Evolutionary conservation across 139 green algal species (phyloP), one percentile per base, ranked within the genome.

Genomic region (Chlamydomonas asymmetrica): DNA sequence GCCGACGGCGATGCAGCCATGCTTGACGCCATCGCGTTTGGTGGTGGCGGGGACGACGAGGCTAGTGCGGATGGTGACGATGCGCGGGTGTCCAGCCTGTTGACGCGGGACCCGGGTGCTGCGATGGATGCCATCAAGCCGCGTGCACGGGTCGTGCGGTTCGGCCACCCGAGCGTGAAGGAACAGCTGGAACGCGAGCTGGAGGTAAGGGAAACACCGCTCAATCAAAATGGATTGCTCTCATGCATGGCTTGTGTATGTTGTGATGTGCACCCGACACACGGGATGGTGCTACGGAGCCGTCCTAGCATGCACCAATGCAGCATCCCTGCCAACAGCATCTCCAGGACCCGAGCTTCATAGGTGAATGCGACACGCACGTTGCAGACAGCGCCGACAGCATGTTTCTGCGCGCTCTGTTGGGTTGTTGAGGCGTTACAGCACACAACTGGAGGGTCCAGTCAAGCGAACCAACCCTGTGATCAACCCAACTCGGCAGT

Each of bases 141-240:
- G 0, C 59, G 71, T 4, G 13, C 50, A 59, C 59, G 16, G 25
- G 71, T 5, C n/a, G 60, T 16, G 18, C 2, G 9, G 5, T 77
- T 77, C 34, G 59, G 32, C 8, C 57, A 69, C 60, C 41, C 32
- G n/a, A 77, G 71, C 45, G 71, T 77, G 23, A 43, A 8, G 20
- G 71, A 59, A 43, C 32, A 23, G 23, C 68, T 77, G 59, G 23
- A 34, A 2, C 0, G 25, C 37, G 59, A 77, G 31, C 40, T 77
- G 59, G 32, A 63, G 71, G 71, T 77, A 57, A 4, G 69, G 13
- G 60, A 10, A 10, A 52, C 13, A 25, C 1, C 45, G 45, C 13
- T 52, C 13, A 52, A 52, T 52, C 45, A 10, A 52, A 52, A 52
- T 52, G 10, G 13, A 4, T 62, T n/a, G n/a, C 54, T 5, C 27